phyloP scores from a whole-genome alignment of 2,329 filamentous ascomycete species.

The Cladophialophora bantiana region DNA sequence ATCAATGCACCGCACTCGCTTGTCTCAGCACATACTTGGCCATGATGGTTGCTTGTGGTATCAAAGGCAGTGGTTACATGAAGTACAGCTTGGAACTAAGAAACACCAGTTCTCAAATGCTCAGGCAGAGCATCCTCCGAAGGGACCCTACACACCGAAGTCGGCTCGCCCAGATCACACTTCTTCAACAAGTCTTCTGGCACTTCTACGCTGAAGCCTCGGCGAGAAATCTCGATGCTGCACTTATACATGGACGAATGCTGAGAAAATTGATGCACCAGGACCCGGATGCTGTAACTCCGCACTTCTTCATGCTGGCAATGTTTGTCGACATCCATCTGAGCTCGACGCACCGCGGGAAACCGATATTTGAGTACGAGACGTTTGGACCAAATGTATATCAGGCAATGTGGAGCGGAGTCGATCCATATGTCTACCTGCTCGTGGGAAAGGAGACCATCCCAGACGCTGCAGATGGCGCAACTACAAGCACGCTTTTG shows the following conservation, averaged over 20 bases:
- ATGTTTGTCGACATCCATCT: slow-evolving; percentile 14
- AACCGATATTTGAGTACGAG: slow-evolving; percentile 5
- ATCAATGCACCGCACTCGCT: slow-evolving; percentile 12
- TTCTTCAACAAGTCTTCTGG: slow-evolving; percentile 14
- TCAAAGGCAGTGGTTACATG: neutral
- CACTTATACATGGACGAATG: slow-evolving; percentile 10
- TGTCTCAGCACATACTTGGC: slow-evolving; percentile 9
- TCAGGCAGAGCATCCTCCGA: slow-evolving; percentile 4
- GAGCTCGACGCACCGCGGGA: slow-evolving; percentile 2
- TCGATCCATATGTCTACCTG: slow-evolving; percentile 8
- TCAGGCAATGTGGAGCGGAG: slow-evolving; percentile 4
- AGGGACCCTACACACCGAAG: neutral
- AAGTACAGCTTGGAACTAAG: slow-evolving; percentile 1
- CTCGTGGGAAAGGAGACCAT: slow-evolving; percentile 14
- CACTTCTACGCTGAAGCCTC: slow-evolving; percentile 13
- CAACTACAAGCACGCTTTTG: neutral
- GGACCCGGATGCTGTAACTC: neutral
- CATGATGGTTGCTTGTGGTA: slow-evolving; percentile 3
- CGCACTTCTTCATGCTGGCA: slow-evolving; percentile 9
- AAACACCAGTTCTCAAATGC: slow-evolving; percentile 5
- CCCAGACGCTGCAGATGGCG: neutral
- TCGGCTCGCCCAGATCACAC: neutral
- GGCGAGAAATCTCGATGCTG: slow-evolving; percentile 3
- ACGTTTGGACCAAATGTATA: slow-evolving; percentile 7
- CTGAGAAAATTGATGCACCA: slow-evolving; percentile 16